Percentiles rank a stretch among this genome's conserved stretches.
Conservation (phyloP, 352 stramenopile species). For the Phytopythium litorale region DNA sequence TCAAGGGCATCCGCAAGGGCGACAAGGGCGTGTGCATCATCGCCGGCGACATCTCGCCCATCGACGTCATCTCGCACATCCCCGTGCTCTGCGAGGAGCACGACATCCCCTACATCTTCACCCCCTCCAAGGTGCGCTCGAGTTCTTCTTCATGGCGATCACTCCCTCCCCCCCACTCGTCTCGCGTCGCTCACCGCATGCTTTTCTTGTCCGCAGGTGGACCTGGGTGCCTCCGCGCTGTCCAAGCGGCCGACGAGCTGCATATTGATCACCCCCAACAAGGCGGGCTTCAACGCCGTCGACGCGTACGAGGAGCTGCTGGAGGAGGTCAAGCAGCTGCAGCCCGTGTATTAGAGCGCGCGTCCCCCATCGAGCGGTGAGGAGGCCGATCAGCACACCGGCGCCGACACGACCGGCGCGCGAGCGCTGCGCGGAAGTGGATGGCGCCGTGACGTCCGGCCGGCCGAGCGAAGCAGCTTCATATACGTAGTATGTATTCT, state of each 20-base stretch:
- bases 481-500: conserved; percentile 41
- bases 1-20: conserved; percentile 97
- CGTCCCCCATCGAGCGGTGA: neutral
- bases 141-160: neutral
- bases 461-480: conserved; percentile 18
- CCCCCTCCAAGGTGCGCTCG: conserved; percentile 90
- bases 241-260: conserved; percentile 99
- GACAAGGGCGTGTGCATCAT: conserved; percentile 98
- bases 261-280: conserved; percentile 95
- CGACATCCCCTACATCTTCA: conserved; percentile 98
- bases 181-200: neutral
- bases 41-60: conserved; percentile 99
- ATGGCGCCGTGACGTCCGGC: conserved; percentile 5
- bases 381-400: neutral
- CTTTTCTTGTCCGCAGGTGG: conserved; percentile 37
- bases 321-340: conserved; percentile 85
- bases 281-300: conserved; percentile 87
- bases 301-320: conserved; percentile 90
- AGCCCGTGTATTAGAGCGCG: conserved; percentile 73
- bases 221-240: conserved; percentile 93
- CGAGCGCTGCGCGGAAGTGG: neutral
- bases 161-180: too few species aligned
- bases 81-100: conserved; percentile 98
- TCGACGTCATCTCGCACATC: conserved; percentile 99
- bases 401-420: neutral